Percentiles rank a stretch among this genome's conserved stretches.
These are phyloP conservation scores for Paramecium tetraurelia DNA, from an alignment of 73 alveolate genomes.

Conservation along the genomic window DNA sequence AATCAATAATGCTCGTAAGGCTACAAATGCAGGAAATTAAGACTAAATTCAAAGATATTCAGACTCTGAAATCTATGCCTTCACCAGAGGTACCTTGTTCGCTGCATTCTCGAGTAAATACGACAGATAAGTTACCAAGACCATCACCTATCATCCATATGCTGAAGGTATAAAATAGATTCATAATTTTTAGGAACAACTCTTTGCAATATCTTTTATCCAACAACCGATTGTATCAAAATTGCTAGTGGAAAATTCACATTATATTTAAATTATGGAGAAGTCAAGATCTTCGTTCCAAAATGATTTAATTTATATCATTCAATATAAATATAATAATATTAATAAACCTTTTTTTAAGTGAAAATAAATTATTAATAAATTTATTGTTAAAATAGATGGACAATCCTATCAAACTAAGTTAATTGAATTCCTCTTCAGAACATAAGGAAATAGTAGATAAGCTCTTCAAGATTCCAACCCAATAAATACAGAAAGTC, in stretches of 20 bases:
- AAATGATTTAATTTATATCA: not conserved
- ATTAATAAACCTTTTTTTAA: not conserved
- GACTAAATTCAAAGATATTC: slow-evolving; percentile 33
- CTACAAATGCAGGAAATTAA: not conserved
- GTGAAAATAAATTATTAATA: not conserved
- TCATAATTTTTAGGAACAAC: not conserved
- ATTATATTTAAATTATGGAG: slow-evolving; percentile 22
- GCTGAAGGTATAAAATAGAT: not conserved
- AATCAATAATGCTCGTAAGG: not conserved
- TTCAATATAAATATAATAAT: not conserved
- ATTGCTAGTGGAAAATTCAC: not conserved
- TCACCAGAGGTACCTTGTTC: slow-evolving; percentile 27
- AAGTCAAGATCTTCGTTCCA: slow-evolving; percentile 14
- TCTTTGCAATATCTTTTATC: slow-evolving; percentile 18
- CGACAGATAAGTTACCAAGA: not conserved
- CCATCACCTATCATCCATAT: slow-evolving; percentile 42
- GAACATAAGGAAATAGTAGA: not conserved
- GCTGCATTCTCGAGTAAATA: slow-evolving; percentile 44
- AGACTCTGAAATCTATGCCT: slow-evolving; percentile 32
- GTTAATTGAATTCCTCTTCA: not conserved
- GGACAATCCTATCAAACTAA: not conserved
- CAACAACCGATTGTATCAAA: slow-evolving; percentile 8
- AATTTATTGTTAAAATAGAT: not conserved
- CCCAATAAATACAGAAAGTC: not conserved
- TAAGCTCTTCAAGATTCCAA: not conserved